Evolutionary conservation across 1,139 yeast genomes (phyloP).

Genomic region (Diutina catenulata): DNA sequence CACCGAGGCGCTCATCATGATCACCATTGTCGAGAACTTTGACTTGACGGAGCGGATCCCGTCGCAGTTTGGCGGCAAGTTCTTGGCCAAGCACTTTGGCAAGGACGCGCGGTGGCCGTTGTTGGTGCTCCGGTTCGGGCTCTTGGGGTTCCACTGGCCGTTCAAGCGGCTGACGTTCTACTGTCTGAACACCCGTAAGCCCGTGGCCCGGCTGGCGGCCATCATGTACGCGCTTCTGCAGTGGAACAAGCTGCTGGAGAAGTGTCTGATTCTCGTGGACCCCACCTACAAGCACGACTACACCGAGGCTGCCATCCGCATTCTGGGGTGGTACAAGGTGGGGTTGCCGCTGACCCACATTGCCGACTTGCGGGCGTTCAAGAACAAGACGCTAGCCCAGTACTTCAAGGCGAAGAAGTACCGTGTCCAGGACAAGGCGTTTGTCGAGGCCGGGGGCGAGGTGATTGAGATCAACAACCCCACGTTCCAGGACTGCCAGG

Average conservation of each 20-base stretch:
- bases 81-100: slow-evolving; percentile 18
- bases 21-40: slow-evolving; percentile 24
- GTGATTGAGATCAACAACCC: slow-evolving; percentile 16
- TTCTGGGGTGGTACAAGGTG: slow-evolving; percentile 27
- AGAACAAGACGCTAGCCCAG: slow-evolving; percentile 18
- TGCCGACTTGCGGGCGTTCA: slow-evolving; percentile 25
- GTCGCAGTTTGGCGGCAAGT: slow-evolving; percentile 11
- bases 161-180: slow-evolving; percentile 29
- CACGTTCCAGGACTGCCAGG: slow-evolving; percentile 17
- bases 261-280: slow-evolving; percentile 25
- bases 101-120: slow-evolving; percentile 17
- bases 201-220: slow-evolving; percentile 31
- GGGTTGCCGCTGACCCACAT: slow-evolving; percentile 29
- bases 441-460: slow-evolving; percentile 23
- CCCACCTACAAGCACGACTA: slow-evolving; percentile 25
- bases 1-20: slow-evolving; percentile 30
- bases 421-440: slow-evolving; percentile 24
- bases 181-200: slow-evolving; percentile 23
- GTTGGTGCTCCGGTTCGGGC: slow-evolving; percentile 25
- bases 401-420: slow-evolving; percentile 30
- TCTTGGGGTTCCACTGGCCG: slow-evolving; percentile 37
- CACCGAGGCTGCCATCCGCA: slow-evolving; percentile 21
- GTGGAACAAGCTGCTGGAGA: slow-evolving; percentile 22
- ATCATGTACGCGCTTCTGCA: slow-evolving; percentile 23
- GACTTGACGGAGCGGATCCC: slow-evolving; percentile 18